A percentile compares a stretch with the other conserved stretches of the same genome.
phyloP scores from a whole-genome alignment of 2,329 filamentous ascomycete genomes.

The Rutstroemia sp. region DNA sequence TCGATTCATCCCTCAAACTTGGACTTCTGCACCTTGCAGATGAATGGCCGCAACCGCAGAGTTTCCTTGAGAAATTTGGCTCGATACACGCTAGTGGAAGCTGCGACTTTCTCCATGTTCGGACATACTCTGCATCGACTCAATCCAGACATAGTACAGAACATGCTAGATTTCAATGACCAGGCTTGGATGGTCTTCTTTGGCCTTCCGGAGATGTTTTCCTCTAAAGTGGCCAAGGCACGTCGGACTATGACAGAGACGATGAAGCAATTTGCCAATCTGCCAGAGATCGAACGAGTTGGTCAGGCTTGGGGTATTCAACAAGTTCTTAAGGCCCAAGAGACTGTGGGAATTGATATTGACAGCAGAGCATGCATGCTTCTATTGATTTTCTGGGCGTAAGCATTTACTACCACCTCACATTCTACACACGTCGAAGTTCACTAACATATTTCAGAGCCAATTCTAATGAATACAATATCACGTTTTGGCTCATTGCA shows the following conservation, averaged over 20 bases:
- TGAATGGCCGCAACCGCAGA: neutral
- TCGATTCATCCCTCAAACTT: neutral
- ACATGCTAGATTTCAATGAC: conserved; percentile 2
- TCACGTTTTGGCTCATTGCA: conserved; percentile 9
- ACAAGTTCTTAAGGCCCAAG: neutral
- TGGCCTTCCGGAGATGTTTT: conserved; percentile 3
- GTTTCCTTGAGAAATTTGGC: neutral
- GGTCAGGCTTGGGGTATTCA: conserved; percentile 1
- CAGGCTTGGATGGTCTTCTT: conserved; percentile 4
- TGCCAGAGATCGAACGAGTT: neutral
- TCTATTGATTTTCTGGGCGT: conserved; percentile 3
- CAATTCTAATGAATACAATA: conserved; percentile 9
- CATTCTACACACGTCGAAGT: neutral
- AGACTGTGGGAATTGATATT: neutral
- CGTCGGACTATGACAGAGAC: neutral
- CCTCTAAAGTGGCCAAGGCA: conserved; percentile 2
- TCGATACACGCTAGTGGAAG: conserved; percentile 1
- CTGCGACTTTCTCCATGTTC: conserved; percentile 7
- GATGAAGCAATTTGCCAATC: neutral
- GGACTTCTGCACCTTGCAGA: neutral
- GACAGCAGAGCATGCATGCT: conserved; percentile 1
- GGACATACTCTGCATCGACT: neutral
- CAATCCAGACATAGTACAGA: conserved; percentile 1
- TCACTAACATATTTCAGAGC: neutral
- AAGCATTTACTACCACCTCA: neutral